Evolutionary conservation across 2,329 filamentous ascomycete genomes (phyloP).

Genomic region (Mycocentrospora acerina): DNA sequence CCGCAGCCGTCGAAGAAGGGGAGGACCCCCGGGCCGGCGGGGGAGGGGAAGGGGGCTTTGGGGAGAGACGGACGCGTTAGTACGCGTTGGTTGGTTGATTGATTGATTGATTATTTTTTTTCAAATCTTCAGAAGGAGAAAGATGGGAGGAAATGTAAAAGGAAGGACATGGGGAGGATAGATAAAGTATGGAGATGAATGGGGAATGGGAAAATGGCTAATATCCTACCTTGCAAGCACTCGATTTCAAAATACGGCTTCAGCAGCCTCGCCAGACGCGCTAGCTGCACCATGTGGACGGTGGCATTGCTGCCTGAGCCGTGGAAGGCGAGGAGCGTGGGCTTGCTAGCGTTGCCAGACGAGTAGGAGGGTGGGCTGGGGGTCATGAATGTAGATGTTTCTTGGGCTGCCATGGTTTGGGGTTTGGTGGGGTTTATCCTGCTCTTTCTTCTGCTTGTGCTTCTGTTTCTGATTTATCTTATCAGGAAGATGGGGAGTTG

Average conservation of each 20-base stretch:
- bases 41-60: slow-evolving; percentile 31
- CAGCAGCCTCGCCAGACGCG: slow-evolving; percentile 27
- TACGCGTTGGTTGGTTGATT: too few relatives aligned
- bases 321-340: slow-evolving; percentile 40
- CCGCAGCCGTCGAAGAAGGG: slow-evolving; percentile 43
- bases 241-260: slow-evolving; percentile 29
- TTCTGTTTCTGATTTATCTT: too few relatives aligned
- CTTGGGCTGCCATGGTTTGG: too few relatives aligned
- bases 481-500: too few relatives aligned
- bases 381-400: too few relatives aligned
- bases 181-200: neutral
- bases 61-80: neutral
- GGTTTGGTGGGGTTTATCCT: too few relatives aligned
- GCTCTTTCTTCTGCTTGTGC: too few relatives aligned
- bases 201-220: neutral
- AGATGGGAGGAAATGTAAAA: neutral
- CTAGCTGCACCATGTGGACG: slow-evolving; percentile 37
- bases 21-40: slow-evolving; percentile 38
- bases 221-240: slow-evolving; percentile 29
- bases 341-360: too few relatives aligned
- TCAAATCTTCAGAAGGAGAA: neutral
- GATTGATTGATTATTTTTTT: too few relatives aligned
- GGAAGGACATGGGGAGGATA: neutral
- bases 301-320: slow-evolving; percentile 38
- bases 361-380: too few relatives aligned